phyloP scores from a whole-genome alignment of 106 monocot species.

The Dioscorea alata region DNA sequence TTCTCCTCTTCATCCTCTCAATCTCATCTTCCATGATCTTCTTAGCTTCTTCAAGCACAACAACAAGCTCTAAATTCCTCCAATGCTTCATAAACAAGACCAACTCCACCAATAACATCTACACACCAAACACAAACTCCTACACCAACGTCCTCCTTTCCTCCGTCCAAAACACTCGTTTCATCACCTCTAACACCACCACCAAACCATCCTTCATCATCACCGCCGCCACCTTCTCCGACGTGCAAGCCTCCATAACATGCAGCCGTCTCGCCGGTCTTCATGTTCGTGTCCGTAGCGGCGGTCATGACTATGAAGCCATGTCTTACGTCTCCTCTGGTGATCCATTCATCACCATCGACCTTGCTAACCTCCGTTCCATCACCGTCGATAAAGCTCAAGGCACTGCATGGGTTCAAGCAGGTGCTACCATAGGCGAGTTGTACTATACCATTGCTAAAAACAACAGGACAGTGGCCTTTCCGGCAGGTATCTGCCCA shows the following conservation, averaged over 20 bases:
- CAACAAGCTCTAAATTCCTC: not conserved
- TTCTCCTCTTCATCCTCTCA: slow-evolving; percentile 1
- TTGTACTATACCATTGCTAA: slow-evolving; percentile 2
- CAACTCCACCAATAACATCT: not conserved
- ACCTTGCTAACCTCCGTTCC: slow-evolving; percentile 9
- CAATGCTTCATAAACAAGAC: slow-evolving; percentile 4
- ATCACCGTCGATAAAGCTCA: slow-evolving; percentile 3
- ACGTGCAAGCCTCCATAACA: slow-evolving; percentile 20
- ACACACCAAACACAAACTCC: not conserved
- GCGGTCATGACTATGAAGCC: slow-evolving; percentile 32
- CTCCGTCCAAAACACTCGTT: slow-evolving; percentile 21
- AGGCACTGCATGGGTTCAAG: slow-evolving; percentile 10
- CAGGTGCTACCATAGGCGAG: slow-evolving; percentile 21
- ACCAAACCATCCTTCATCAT: slow-evolving; percentile 18
- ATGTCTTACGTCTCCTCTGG: slow-evolving; percentile 8
- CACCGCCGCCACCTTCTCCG: slow-evolving; percentile 7
- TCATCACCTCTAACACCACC: slow-evolving; percentile 6
- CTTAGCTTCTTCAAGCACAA: not conserved
- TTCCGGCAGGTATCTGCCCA: slow-evolving; percentile 17
- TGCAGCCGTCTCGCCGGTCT: slow-evolving; percentile 11
- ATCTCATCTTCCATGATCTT: not conserved
- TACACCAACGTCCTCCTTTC: slow-evolving; percentile 13
- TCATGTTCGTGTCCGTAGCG: slow-evolving; percentile 14
- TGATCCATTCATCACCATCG: slow-evolving; percentile 5
- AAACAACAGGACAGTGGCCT: not conserved